Evolutionary conservation across 2,329 filamentous ascomycete genomes (phyloP).

Genomic region (Fusarium irregulare): DNA sequence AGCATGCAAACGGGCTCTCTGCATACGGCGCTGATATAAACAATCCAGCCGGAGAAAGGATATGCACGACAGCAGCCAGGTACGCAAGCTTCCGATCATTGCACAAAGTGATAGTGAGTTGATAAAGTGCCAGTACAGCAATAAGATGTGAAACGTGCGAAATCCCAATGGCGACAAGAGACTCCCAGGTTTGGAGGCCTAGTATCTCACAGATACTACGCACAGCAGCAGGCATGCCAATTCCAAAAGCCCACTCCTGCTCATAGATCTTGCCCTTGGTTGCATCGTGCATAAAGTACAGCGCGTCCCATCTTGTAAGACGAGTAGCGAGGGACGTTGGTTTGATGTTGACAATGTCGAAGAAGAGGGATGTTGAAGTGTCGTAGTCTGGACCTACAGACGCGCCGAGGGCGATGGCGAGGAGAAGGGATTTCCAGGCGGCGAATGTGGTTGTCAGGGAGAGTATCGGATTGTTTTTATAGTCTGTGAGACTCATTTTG

Average conservation of each 20-base stretch:
- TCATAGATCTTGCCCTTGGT: slow-evolving; percentile 76
- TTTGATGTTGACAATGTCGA: slow-evolving; percentile 50
- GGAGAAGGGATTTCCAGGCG: slow-evolving; percentile 74
- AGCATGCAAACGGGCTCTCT: slow-evolving; percentile 81
- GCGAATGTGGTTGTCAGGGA: slow-evolving; percentile 59
- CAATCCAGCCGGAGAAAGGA: slow-evolving; percentile 86
- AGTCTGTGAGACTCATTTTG: slow-evolving; percentile 33
- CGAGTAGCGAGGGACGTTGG: slow-evolving; percentile 61
- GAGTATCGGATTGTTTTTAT: slow-evolving; percentile 34
- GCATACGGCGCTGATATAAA: slow-evolving; percentile 90
- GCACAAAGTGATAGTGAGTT: slow-evolving; percentile 70
- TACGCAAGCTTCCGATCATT: slow-evolving; percentile 68
- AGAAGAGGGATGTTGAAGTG: slow-evolving; percentile 73
- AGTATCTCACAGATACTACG: slow-evolving; percentile 46
- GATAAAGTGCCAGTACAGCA: slow-evolving; percentile 78
- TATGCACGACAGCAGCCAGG: slow-evolving; percentile 77
- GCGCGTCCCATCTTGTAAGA: slow-evolving; percentile 82
- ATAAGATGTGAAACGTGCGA: slow-evolving; percentile 81
- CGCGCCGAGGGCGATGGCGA: slow-evolving; percentile 67
- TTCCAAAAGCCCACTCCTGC: slow-evolving; percentile 87
- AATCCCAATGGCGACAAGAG: slow-evolving; percentile 71
- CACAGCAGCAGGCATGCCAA: slow-evolving; percentile 58
- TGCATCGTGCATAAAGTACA: slow-evolving; percentile 77
- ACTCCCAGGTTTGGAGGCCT: slow-evolving; percentile 48
- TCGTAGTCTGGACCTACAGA: slow-evolving; percentile 75